Evolutionary conservation across 1,284 basidiomycete species (phyloP).

Genomic region (Phellinidium pouzarii): DNA sequence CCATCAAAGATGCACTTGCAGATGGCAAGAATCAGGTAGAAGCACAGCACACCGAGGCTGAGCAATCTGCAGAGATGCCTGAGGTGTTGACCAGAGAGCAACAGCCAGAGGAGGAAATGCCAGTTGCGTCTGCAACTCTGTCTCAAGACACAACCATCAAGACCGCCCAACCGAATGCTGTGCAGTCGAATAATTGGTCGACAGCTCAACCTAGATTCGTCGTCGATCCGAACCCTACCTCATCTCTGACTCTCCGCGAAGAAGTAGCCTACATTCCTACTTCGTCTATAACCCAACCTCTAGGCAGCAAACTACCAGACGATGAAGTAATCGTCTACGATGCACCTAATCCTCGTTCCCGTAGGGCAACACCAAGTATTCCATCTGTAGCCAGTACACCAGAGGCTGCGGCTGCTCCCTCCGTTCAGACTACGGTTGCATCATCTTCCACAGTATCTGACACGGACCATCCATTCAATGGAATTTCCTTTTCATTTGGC

Average conservation of each 20-base stretch:
- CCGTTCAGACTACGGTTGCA: neutral
- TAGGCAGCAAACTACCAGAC: conserved; percentile 18
- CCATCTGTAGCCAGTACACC: neutral
- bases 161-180: conserved; percentile 24
- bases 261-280: conserved; percentile 19
- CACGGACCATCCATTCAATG: neutral
- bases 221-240: conserved; percentile 35
- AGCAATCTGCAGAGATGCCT: neutral
- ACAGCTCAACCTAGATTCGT: conserved; percentile 27
- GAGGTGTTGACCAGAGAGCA: neutral
- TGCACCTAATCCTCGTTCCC: conserved; percentile 32
- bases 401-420: neutral
- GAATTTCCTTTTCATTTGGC: conserved; percentile 6
- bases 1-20: conserved; percentile 6
- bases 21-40: neutral
- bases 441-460: neutral
- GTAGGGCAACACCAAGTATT: conserved; percentile 2
- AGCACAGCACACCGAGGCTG: too few species aligned
- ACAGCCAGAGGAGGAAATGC: neutral
- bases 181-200: conserved; percentile 25
- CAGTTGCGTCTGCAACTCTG: neutral
- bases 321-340: conserved; percentile 38
- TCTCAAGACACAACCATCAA: neutral
- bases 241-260: conserved; percentile 17
- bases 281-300: conserved; percentile 21